These are phyloP conservation scores for Luffa aegyptiaca DNA, from an alignment of 306 rosid genomes.

Conservation along the genomic window DNA sequence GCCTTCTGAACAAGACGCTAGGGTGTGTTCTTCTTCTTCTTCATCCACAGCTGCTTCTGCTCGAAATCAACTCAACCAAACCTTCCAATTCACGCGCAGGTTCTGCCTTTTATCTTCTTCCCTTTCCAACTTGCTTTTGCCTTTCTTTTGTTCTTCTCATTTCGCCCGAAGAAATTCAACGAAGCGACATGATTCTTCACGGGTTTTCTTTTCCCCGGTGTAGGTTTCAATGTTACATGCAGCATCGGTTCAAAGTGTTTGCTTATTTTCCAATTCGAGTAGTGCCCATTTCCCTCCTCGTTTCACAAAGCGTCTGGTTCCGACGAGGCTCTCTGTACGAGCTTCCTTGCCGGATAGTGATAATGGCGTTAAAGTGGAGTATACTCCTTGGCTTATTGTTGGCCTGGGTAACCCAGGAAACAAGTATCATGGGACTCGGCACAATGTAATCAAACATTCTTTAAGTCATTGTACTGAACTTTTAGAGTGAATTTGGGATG, in stretches of 20 bases:
- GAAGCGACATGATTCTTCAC: neutral
- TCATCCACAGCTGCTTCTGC: neutral
- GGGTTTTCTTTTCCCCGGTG: neutral
- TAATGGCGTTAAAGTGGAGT: slow-evolving; percentile 54
- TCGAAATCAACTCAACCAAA: neutral
- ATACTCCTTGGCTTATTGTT: slow-evolving; percentile 93
- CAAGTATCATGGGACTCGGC: slow-evolving; percentile 84
- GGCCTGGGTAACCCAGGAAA: slow-evolving; percentile 96
- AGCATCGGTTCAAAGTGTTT: slow-evolving; percentile 32
- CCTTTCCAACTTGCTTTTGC: neutral
- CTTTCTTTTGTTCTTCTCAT: neutral
- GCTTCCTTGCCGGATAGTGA: slow-evolving; percentile 36
- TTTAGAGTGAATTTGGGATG: neutral
- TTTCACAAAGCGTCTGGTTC: slow-evolving; percentile 17
- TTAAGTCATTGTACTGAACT: neutral
- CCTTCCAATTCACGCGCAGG: neutral
- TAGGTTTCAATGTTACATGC: slow-evolving; percentile 55
- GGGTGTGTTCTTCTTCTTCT: neutral
- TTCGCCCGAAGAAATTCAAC: neutral
- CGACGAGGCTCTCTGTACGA: slow-evolving; percentile 28
- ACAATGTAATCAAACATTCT: slow-evolving; percentile 44
- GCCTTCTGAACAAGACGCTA: neutral
- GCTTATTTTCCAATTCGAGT: slow-evolving; percentile 26
- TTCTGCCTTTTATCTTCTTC: neutral
- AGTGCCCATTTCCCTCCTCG: slow-evolving; percentile 16